Evolutionary conservation across 768 basidiomycete genomes (phyloP).

Genomic region (Boletus reticulatus): DNA sequence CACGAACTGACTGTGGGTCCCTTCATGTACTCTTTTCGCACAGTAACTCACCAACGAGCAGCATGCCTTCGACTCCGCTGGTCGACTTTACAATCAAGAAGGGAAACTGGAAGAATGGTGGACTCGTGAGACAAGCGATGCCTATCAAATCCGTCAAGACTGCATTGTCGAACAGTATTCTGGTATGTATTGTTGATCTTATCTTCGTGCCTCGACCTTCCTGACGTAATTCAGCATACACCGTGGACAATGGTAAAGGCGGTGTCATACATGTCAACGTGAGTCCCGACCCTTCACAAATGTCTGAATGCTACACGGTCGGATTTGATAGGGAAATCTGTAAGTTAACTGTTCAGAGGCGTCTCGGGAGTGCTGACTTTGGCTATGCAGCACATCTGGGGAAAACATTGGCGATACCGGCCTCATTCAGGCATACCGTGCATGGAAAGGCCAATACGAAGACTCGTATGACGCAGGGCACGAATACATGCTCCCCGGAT

Average conservation of each 20-base stretch:
- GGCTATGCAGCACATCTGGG: slow-evolving; percentile 67
- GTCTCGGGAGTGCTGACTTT: slow-evolving; percentile 6
- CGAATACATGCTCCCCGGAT: slow-evolving; percentile 79
- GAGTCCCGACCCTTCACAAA: slow-evolving; percentile 17
- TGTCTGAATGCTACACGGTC: background rate
- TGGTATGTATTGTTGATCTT: slow-evolving; percentile 42
- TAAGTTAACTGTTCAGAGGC: slow-evolving; percentile 33
- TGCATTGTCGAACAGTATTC: slow-evolving; percentile 94
- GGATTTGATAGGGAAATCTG: slow-evolving; percentile 63
- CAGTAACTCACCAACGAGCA: slow-evolving; percentile 26
- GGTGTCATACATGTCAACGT: slow-evolving; percentile 85
- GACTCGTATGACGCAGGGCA: slow-evolving; percentile 53
- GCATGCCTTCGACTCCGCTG: slow-evolving; percentile 91
- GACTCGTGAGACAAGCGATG: slow-evolving; percentile 82
- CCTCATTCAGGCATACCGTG: slow-evolving; percentile 82
- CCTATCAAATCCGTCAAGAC: slow-evolving; percentile 77
- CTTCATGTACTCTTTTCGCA: background rate
- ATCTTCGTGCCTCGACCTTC: background rate
- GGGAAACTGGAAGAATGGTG: slow-evolving; percentile 92
- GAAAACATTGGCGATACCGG: slow-evolving; percentile 91
- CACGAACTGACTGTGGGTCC: slow-evolving; percentile 82
- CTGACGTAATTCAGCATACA: slow-evolving; percentile 53
- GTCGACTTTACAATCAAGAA: slow-evolving; percentile 84
- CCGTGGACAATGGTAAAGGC: slow-evolving; percentile 82
- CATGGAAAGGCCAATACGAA: slow-evolving; percentile 81